Evolutionary conservation across 192 early-diverging fungal species (phyloP), one percentile per base, ranked within the genome.

Genomic region (Coemansia sp.): DNA sequence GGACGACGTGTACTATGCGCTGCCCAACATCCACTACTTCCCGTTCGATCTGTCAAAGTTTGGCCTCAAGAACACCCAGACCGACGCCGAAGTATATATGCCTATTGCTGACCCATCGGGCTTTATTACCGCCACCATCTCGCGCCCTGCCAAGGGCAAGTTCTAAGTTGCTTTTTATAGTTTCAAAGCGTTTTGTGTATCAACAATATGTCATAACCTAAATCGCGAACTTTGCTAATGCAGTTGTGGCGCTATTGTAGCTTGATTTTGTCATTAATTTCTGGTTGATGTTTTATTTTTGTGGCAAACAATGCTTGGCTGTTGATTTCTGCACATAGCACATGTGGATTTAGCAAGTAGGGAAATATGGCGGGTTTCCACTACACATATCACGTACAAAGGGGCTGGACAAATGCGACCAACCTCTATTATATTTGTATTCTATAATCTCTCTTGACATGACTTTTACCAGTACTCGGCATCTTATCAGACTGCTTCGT

Each of bases 11-110:
- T 82, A 82, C 54, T 90, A 90, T 68, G 82, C 89, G 45, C 80
- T 92, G 61, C 91, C 91, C 75, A 92, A 91, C 76, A 90, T 85
- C 62, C 23, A 92, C 67, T 87, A 87, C 77, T 89, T 92, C 76
- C 83, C 84, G n/a, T 83, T 90, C 60, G 89, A 91, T 61, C 62
- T 92, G 85, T 69, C 71, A 62, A 85, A 85, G 67, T 86, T 92
- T 63, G 88, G 88, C 23, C 82, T 90, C 49, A 83, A 87, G 66
- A 92, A 92, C 84, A 64, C 83, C 60, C 82, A 79, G 55, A 74
- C 76, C 52, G 85, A 92, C 41, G 73, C 84, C 23, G 85, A 87
- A 70, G 87, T 92, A 56, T 92, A 89, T 64, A 85, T 88, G 73
- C 91, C 91, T 4, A 69, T 89, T 39, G 73, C 83, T 19, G 88